Conservation (phyloP, 129 eudicot genomes). For the Lonicera japonica region DNA sequence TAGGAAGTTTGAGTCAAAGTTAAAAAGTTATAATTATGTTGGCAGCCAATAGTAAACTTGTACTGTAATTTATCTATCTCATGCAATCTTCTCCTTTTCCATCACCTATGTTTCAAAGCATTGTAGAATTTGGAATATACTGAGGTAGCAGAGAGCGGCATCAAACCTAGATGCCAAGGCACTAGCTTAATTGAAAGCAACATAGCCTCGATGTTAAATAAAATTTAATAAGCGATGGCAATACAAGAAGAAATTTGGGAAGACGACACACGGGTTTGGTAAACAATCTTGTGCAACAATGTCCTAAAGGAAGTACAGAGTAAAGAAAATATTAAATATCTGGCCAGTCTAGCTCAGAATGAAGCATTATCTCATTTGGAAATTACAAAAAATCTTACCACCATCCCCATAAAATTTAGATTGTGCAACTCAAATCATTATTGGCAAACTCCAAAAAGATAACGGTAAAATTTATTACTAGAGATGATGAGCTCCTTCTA, state of each 20-base stretch:
- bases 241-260: background rate
- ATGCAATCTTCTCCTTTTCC: too few relatives aligned
- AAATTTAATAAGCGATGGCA: background rate
- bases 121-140: too few relatives aligned
- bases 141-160: too few relatives aligned
- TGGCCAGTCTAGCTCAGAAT: constrained; percentile 16
- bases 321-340: constrained; percentile 14
- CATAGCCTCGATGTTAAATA: background rate
- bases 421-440: constrained; percentile 42
- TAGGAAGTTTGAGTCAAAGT: too few relatives aligned
- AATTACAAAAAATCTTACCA: constrained; percentile 29
- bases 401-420: constrained; percentile 19
- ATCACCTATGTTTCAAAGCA: too few relatives aligned
- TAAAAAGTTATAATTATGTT: too few relatives aligned
- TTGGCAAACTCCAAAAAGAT: constrained; percentile 18
- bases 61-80: too few relatives aligned
- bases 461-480: constrained; percentile 18
- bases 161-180: too few relatives aligned
- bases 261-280: constrained; percentile 18
- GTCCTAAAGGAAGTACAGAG: constrained; percentile 19
- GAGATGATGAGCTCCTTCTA: constrained; percentile 47
- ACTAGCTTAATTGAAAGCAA: too few relatives aligned
- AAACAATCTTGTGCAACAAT: constrained; percentile 16
- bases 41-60: too few relatives aligned
- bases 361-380: constrained; percentile 15